Evolutionary conservation across 2,329 filamentous ascomycete genomes (phyloP).

Genomic region (Alternaria burnsii): DNA sequence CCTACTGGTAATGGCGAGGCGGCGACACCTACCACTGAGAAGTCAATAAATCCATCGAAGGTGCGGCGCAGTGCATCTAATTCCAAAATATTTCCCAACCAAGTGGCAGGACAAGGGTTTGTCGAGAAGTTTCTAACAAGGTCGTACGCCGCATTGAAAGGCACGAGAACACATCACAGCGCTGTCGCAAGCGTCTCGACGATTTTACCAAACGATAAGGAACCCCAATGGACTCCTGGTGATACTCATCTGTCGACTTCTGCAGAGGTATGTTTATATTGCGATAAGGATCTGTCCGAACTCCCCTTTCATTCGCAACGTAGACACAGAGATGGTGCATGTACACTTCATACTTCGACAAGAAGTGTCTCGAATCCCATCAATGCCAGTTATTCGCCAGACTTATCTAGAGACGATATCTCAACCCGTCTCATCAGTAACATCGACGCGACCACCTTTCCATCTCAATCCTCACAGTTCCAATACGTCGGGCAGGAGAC

Average conservation of each 20-base stretch:
- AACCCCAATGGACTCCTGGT: neutral
- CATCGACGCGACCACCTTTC: neutral
- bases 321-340: neutral
- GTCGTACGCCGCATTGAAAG: neutral
- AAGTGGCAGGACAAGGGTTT: neutral
- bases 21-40: neutral
- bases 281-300: neutral
- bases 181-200: slow-evolving; percentile 1
- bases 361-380: neutral
- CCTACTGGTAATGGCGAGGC: neutral
- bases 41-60: neutral
- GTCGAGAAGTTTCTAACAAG: neutral
- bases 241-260: neutral
- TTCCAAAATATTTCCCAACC: neutral
- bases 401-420: neutral
- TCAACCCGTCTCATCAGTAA: neutral
- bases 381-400: neutral
- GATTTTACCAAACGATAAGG: neutral
- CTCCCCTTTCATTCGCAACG: neutral
- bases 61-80: slow-evolving; percentile 1
- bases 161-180: neutral
- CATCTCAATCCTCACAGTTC: neutral
- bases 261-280: neutral
- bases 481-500: neutral
- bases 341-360: neutral